Conservation (phyloP, 495 filamentous ascomycete genomes). For the Hypoxylon rickii region DNA sequence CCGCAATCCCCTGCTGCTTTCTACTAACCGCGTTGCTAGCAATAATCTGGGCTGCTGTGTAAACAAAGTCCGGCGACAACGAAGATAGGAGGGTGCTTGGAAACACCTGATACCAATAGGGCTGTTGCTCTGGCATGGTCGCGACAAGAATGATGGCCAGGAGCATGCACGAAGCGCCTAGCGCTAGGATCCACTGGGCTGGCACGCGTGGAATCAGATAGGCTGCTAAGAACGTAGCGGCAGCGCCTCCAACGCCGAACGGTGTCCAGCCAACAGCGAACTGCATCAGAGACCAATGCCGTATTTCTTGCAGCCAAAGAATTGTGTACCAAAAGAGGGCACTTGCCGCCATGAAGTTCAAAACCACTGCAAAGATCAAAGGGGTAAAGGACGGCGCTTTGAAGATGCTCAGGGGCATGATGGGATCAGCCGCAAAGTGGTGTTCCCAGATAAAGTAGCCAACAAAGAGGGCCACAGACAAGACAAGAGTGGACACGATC, state of each 20-base stretch:
- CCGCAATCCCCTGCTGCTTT: conserved; percentile 57
- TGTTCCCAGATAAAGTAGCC: conserved; percentile 55
- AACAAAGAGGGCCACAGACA: conserved; percentile 46
- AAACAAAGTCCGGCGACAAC: conserved; percentile 57
- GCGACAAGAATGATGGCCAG: conserved; percentile 48
- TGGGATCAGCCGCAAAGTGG: conserved; percentile 46
- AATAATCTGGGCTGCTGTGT: conserved; percentile 58
- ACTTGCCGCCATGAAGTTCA: conserved; percentile 58
- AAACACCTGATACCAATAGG: conserved; percentile 58
- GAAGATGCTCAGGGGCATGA: conserved; percentile 58
- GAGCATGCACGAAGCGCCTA: conserved; percentile 48
- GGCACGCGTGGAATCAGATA: conserved; percentile 51
- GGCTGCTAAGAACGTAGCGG: conserved; percentile 49
- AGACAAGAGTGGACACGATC: conserved; percentile 49
- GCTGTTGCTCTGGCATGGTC: conserved; percentile 54
- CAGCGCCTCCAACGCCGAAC: conserved; percentile 46
- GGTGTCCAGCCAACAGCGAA: conserved; percentile 52
- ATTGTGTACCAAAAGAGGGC: conserved; percentile 54
- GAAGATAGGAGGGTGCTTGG: conserved; percentile 51
- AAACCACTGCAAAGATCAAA: conserved; percentile 53
- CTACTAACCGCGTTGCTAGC: conserved; percentile 55
- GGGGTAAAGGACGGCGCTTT: conserved; percentile 53
- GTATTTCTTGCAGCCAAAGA: conserved; percentile 51
- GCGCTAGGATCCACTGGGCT: conserved; percentile 57
- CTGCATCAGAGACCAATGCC: conserved; percentile 50